Conservation (phyloP, 441 rosid genomes). For the Kokia cookei region DNA sequence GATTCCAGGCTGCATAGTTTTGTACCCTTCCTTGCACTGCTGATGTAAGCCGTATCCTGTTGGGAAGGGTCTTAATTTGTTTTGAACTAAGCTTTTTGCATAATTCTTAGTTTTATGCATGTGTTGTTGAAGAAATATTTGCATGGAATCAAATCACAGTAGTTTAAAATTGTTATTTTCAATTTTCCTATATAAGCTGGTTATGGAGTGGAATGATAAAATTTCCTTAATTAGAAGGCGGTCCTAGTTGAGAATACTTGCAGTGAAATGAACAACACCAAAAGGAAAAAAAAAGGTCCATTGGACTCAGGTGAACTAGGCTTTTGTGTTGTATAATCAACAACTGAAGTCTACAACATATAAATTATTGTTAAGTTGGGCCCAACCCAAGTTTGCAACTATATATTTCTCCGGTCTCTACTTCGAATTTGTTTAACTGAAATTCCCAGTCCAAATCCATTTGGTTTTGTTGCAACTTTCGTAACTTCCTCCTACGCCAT, state of each 20-base stretch:
- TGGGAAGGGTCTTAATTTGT: neutral
- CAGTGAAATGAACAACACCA: neutral
- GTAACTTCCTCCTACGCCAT: neutral
- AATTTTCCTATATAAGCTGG: neutral
- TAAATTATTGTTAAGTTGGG: neutral
- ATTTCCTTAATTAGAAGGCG: neutral
- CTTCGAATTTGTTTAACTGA: neutral
- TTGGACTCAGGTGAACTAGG: neutral
- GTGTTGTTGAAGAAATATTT: neutral
- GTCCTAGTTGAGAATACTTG: neutral
- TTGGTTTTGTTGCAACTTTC: neutral
- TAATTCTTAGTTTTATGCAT: neutral
- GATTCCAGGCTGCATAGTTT: conserved; percentile 6
- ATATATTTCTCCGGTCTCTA: neutral
- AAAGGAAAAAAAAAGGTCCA: no score
- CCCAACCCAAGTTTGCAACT: neutral
- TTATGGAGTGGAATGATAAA: neutral
- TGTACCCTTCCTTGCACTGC: neutral
- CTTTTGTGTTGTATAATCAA: neutral
- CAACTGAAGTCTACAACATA: neutral
- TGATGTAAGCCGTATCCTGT: neutral
- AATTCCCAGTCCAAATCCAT: neutral
- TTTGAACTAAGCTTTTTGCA: neutral
- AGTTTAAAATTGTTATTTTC: neutral
- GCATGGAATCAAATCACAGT: neutral